Percentiles rank a stretch among this genome's conserved stretches.
These are phyloP conservation scores for Boechera retrofracta DNA, from an alignment of 345 rosid genomes.

Conservation along the genomic window DNA sequence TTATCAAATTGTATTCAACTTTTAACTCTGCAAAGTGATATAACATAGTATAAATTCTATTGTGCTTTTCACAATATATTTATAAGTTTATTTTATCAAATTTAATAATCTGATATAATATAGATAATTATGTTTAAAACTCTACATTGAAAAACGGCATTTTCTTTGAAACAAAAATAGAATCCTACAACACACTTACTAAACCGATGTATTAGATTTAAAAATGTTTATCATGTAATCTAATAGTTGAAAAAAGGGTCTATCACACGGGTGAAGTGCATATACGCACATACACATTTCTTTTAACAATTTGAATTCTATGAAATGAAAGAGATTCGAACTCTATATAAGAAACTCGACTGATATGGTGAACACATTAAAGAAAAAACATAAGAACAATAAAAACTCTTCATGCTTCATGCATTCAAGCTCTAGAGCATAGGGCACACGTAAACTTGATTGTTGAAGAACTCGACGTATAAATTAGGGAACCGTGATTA, in stretches of 20 bases:
- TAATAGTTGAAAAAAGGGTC: too few relatives aligned
- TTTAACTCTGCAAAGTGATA: neutral
- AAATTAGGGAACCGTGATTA: slow-evolving; percentile 34
- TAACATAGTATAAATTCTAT: neutral
- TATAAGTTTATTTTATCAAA: neutral
- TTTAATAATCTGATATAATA: too few relatives aligned
- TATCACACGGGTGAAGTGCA: too few relatives aligned
- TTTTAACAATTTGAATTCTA: neutral
- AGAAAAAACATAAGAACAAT: neutral
- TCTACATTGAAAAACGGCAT: too few relatives aligned
- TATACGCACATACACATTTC: neutral
- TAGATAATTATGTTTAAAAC: too few relatives aligned
- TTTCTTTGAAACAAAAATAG: too few relatives aligned
- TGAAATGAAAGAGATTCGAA: neutral
- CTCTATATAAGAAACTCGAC: too few relatives aligned
- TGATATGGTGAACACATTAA: neutral
- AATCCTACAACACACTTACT: too few relatives aligned
- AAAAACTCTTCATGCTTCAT: neutral
- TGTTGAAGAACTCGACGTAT: slow-evolving; percentile 4
- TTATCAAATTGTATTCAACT: neutral
- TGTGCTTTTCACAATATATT: neutral
- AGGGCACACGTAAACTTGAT: neutral
- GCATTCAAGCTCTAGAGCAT: neutral
- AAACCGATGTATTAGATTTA: too few relatives aligned
- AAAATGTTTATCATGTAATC: too few relatives aligned